Evolutionary conservation across 2,329 filamentous ascomycete genomes (phyloP), one percentile per base, ranked within the genome.

Genomic region (Sclerotinia borealis): DNA sequence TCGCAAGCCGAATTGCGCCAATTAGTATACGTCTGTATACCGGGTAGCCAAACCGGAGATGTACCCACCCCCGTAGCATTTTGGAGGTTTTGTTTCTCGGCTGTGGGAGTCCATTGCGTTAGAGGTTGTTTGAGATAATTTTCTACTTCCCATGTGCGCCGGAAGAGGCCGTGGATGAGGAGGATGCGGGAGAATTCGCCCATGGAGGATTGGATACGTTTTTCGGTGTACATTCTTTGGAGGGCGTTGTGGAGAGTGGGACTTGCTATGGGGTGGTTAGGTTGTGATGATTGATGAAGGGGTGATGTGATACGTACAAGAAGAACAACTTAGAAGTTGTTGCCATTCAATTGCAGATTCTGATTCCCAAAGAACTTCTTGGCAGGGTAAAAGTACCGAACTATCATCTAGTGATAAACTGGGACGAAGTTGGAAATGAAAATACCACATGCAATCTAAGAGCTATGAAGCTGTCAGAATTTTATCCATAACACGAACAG

Each of bases 141-240:
- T 15, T 77, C 75, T 1, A 83, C 77, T 61, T 82, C 78, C 77
- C 79, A 81, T 56, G 78, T 79, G 45, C 79, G 75, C 31, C 77
- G 77, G 61, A 80, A 82, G 10, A 83, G 74, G 6, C 79, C 80
- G 68, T 82, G 80, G 29, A 83, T 76, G 22, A 81, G 74, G 10
- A 83, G 71, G 29, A 79, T 75, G 13, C 80, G 77, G 39, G 78
- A 78, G 63, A 83, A 80, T 48, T 83, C 80, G 22, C 80, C 79
- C 39, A 79, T 76, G 19, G 74, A 75, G 1, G 74, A 68, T 11
- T 78, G 73, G 8, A 82, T 69, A 41, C 71, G 73, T 68, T 83
- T 83, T 66, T 81, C 79, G 27, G 81, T 75, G 67, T 82, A 83
- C 3, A 82, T 67, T 4, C 75, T 75, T 56, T 81, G 76, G 15